phyloP scores from a whole-genome alignment of 345 rosid genomes.

The Syzygium oleosum region DNA sequence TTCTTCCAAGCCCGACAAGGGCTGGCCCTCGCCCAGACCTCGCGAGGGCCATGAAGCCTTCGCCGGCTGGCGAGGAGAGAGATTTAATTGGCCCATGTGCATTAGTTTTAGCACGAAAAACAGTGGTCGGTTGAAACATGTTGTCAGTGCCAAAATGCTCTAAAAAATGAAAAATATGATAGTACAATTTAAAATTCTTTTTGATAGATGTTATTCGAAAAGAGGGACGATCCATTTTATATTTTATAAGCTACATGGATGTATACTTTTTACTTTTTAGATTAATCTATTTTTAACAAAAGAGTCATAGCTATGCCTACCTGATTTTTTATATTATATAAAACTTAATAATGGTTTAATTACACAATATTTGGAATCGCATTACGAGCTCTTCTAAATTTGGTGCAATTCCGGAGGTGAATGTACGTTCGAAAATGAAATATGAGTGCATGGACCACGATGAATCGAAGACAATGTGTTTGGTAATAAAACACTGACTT shows the following conservation, averaged over 20 bases:
- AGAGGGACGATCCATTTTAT: not conserved
- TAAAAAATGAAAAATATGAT: not conserved
- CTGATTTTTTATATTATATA: not conserved
- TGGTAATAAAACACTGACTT: too few relatives aligned
- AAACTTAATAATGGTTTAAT: not conserved
- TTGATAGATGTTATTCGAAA: not conserved
- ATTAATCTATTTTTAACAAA: not conserved
- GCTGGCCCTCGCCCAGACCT: too few relatives aligned
- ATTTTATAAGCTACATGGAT: not conserved
- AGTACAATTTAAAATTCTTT: not conserved
- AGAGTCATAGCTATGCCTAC: not conserved
- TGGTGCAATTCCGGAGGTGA: too few relatives aligned
- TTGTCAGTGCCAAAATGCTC: not conserved
- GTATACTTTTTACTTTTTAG: not conserved
- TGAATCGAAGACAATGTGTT: too few relatives aligned
- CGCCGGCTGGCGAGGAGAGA: not conserved
- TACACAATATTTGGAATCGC: too few relatives aligned
- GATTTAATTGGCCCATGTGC: not conserved
- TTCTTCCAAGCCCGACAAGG: too few relatives aligned
- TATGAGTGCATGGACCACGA: too few relatives aligned
- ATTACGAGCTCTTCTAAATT: too few relatives aligned
- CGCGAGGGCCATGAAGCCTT: too few relatives aligned
- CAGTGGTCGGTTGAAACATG: not conserved
- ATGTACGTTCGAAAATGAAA: too few relatives aligned
- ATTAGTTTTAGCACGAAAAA: not conserved